These are phyloP conservation scores for Rhododendron henanense DNA, from an alignment of 148 eudicot species.

Conservation along the genomic window DNA sequence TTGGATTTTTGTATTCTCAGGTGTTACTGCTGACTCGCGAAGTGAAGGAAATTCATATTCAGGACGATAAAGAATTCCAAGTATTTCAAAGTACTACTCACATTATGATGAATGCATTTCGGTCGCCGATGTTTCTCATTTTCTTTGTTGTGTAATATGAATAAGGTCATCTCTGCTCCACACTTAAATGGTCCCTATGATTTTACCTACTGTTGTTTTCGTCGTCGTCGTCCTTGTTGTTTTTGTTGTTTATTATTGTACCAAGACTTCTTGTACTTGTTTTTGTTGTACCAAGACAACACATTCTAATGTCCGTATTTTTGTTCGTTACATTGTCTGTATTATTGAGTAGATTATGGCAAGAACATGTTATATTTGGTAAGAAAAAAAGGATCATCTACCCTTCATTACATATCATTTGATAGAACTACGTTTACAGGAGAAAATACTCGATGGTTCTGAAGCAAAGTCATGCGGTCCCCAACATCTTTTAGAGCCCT, in stretches of 20 bases:
- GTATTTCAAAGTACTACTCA: not conserved
- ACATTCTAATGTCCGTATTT: not conserved
- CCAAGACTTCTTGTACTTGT: not conserved
- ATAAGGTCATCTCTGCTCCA: not conserved
- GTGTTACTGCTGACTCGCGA: not conserved
- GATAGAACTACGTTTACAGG: no score
- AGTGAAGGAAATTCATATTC: not conserved
- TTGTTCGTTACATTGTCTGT: not conserved
- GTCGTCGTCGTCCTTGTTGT: no score
- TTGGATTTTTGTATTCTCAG: not conserved
- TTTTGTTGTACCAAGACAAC: not conserved
- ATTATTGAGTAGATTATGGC: not conserved
- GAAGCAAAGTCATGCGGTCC: no score
- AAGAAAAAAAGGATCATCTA: not conserved
- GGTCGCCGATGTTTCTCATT: not conserved
- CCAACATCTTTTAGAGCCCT: not conserved
- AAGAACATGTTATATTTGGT: not conserved
- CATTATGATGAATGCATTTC: not conserved
- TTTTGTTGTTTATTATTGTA: not conserved
- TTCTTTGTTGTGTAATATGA: not conserved
- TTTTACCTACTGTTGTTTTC: not conserved
- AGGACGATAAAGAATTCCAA: not conserved
- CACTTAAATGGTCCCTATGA: not conserved
- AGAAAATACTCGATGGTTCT: no score
- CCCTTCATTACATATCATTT: no score